phyloP scores from a whole-genome alignment of 768 basidiomycete genomes.

The Lyophyllum shimeji region DNA sequence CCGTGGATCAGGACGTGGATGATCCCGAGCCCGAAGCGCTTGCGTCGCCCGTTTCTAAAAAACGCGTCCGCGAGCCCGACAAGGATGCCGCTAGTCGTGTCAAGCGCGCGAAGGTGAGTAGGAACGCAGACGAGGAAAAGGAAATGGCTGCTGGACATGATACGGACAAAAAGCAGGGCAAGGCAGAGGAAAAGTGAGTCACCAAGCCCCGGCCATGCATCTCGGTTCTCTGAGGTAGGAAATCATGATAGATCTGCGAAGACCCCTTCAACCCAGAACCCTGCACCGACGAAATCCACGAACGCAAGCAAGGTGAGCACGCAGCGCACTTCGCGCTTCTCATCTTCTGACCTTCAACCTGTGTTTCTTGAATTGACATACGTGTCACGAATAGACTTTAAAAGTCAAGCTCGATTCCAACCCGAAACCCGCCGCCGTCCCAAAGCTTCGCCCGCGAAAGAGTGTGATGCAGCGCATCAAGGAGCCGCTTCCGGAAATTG shows the following conservation, averaged over 20 bases:
- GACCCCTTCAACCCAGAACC: neutral
- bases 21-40: neutral
- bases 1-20: neutral
- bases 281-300: neutral
- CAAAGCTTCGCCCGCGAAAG: conserved; percentile 14
- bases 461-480: conserved; percentile 22
- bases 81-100: neutral
- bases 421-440: neutral
- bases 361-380: neutral
- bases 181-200: conserved; percentile 8
- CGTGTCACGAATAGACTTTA: neutral
- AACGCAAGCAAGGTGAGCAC: neutral
- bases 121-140: neutral
- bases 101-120: conserved; percentile 4
- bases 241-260: neutral
- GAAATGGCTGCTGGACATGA: neutral
- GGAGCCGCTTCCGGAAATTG: conserved; percentile 17
- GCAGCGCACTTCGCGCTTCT: neutral
- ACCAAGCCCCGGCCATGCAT: neutral
- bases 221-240: neutral
- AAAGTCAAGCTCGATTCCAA: neutral
- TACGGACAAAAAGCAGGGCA: neutral
- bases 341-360: neutral
- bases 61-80: conserved; percentile 6
- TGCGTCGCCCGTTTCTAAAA: neutral